Evolutionary conservation across 495 filamentous ascomycete species (phyloP).

Genomic region (Hypoxylon cercidicola): DNA sequence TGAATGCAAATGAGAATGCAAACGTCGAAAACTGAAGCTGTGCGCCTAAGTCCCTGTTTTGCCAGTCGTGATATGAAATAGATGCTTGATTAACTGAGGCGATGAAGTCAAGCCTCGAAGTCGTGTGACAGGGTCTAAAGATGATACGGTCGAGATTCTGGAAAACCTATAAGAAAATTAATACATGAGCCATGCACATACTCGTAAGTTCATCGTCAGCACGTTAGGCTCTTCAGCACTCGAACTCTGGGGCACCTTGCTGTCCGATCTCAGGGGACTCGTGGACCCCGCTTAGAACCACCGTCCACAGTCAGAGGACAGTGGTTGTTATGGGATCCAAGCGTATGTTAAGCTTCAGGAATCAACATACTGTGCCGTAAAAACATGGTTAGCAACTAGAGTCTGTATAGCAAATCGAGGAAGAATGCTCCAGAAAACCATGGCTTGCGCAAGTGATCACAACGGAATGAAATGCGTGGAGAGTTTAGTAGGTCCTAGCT

Average conservation of each 20-base stretch:
- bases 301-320: too few relatives aligned
- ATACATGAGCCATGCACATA: background rate
- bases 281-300: too few relatives aligned
- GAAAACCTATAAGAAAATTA: slow-evolving; percentile 34
- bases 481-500: too few relatives aligned
- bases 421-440: too few relatives aligned
- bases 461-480: too few relatives aligned
- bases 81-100: slow-evolving; percentile 36
- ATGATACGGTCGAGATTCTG: slow-evolving; percentile 38
- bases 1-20: slow-evolving; percentile 45
- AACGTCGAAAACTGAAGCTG: slow-evolving; percentile 43
- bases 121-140: slow-evolving; percentile 46
- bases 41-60: slow-evolving; percentile 36
- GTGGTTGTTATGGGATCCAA: too few relatives aligned
- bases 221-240: slow-evolving; percentile 29
- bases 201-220: background rate
- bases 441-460: too few relatives aligned
- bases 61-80: slow-evolving; percentile 36
- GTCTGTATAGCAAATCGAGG: too few relatives aligned
- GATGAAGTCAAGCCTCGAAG: slow-evolving; percentile 39
- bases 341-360: too few relatives aligned
- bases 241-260: slow-evolving; percentile 7
- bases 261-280: background rate
- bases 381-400: too few relatives aligned
- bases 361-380: too few relatives aligned